A percentile compares a stretch with the other conserved stretches of the same genome.
Evolutionary conservation across 2,329 filamentous ascomycete genomes (phyloP).

Genomic region (Cercospora nicotianae): DNA sequence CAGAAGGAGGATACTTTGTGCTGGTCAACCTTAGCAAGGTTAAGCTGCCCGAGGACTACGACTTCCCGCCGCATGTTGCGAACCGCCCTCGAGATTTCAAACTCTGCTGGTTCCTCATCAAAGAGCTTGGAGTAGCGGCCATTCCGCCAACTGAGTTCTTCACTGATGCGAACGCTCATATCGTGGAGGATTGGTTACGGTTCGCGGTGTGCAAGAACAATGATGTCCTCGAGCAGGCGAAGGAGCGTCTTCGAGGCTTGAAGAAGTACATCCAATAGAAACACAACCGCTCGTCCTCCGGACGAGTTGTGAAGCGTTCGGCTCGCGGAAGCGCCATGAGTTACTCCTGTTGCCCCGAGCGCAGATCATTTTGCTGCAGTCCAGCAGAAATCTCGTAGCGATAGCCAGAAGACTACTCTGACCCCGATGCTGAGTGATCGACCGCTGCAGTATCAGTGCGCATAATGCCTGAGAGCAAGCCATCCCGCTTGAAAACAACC

Average conservation of each 20-base stretch:
- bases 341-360: background rate
- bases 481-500: slow-evolving; percentile 65
- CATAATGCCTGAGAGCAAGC: slow-evolving; percentile 1
- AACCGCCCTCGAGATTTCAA: slow-evolving; percentile 88
- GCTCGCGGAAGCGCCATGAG: background rate
- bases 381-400: background rate
- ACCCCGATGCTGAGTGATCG: slow-evolving; percentile 3
- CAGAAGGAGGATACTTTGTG: slow-evolving; percentile 96
- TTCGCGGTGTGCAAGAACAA: slow-evolving; percentile 98
- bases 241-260: slow-evolving; percentile 51
- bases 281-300: background rate
- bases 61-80: slow-evolving; percentile 86
- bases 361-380: background rate
- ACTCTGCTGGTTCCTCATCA: slow-evolving; percentile 94
- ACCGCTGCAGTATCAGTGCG: background rate
- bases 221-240: slow-evolving; percentile 60
- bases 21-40: slow-evolving; percentile 91
- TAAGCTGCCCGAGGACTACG: slow-evolving; percentile 76
- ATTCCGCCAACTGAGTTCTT: slow-evolving; percentile 98
- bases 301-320: background rate
- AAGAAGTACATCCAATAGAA: slow-evolving; percentile 50
- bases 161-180: slow-evolving; percentile 75
- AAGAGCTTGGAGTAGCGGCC: slow-evolving; percentile 90
- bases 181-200: slow-evolving; percentile 89
- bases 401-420: slow-evolving; percentile 10